Evolutionary conservation across 768 basidiomycete genomes (phyloP).

Genomic region (Suillus luteus): DNA sequence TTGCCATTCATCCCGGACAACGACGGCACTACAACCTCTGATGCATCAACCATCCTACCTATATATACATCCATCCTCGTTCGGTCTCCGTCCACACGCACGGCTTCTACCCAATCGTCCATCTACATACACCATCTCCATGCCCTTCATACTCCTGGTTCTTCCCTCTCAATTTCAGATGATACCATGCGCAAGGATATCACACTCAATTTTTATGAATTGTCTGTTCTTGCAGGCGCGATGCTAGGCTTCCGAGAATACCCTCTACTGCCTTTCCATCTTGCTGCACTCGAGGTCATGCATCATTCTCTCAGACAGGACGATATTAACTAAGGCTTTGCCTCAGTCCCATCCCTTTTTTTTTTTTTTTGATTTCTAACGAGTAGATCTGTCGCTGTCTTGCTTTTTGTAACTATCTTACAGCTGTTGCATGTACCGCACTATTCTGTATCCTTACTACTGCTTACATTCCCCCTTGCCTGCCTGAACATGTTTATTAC

Average conservation of each 20-base stretch:
- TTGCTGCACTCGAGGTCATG: conserved; percentile 73
- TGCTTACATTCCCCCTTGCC: conserved; percentile 23
- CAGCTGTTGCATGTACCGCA: conserved; percentile 19
- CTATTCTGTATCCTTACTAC: conserved; percentile 35
- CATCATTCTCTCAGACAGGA: conserved; percentile 38
- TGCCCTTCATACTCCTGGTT: conserved; percentile 43
- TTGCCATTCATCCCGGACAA: conserved; percentile 37
- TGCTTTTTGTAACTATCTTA: conserved; percentile 14
- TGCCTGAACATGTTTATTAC: conserved; percentile 2
- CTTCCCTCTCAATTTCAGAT: conserved; percentile 37
- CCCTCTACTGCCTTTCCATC: conserved; percentile 67
- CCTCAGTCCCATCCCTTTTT: conserved; percentile 7
- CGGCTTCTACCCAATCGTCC: conserved; percentile 44
- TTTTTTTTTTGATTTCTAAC: conserved; percentile 14
- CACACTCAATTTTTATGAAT: conserved; percentile 67
- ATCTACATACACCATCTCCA: conserved; percentile 65
- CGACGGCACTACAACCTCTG: conserved; percentile 22
- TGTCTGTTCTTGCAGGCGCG: conserved; percentile 58
- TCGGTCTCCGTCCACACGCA: conserved; percentile 49
- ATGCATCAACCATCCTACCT: conserved; percentile 51
- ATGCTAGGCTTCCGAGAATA: conserved; percentile 44
- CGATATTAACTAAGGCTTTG: conserved; percentile 21
- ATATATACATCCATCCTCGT: conserved; percentile 60
- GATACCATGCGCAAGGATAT: conserved; percentile 52
- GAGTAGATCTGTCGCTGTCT: conserved; percentile 10